Percentiles rank a stretch among this genome's conserved stretches.
Evolutionary conservation across 768 basidiomycete genomes (phyloP).

Genomic region (Sporobolomyces roseus): DNA sequence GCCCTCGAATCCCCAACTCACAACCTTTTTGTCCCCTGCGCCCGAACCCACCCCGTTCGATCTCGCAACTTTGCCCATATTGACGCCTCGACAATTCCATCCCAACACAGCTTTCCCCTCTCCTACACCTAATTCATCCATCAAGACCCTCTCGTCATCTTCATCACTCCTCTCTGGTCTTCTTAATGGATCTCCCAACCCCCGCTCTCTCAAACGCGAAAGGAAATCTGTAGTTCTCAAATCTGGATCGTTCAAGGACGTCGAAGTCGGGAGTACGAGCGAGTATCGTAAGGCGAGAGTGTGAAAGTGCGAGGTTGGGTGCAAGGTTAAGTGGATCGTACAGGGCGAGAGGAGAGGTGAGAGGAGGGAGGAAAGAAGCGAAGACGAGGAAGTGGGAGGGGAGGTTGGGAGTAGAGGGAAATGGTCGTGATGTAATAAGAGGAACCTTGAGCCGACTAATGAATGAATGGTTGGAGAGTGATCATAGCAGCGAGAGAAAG

Average conservation of each 20-base stretch:
- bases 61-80: constrained; percentile 15
- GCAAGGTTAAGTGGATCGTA: constrained; percentile 62
- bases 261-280: constrained; percentile 37
- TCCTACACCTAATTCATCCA: constrained; percentile 5
- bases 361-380: constrained; percentile 57
- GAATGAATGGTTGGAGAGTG: no score
- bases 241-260: not conserved
- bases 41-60: not conserved
- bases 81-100: not conserved
- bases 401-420: constrained; percentile 62
- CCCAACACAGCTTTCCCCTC: not conserved
- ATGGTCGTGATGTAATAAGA: constrained; percentile 50
- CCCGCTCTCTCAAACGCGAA: not conserved
- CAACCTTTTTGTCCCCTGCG: constrained; percentile 21
- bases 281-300: constrained; percentile 66
- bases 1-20: constrained; percentile 46
- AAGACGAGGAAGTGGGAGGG: constrained; percentile 49
- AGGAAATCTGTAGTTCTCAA: constrained; percentile 25
- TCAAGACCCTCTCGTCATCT: constrained; percentile 28
- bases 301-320: constrained; percentile 65
- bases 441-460: constrained; percentile 31
- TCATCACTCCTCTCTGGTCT: constrained; percentile 8
- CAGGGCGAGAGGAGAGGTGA: constrained; percentile 64
- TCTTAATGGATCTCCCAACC: constrained; percentile 29
- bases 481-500: no score